phyloP scores from a whole-genome alignment of 768 basidiomycete species.

The Saitozyma sp. region DNA sequence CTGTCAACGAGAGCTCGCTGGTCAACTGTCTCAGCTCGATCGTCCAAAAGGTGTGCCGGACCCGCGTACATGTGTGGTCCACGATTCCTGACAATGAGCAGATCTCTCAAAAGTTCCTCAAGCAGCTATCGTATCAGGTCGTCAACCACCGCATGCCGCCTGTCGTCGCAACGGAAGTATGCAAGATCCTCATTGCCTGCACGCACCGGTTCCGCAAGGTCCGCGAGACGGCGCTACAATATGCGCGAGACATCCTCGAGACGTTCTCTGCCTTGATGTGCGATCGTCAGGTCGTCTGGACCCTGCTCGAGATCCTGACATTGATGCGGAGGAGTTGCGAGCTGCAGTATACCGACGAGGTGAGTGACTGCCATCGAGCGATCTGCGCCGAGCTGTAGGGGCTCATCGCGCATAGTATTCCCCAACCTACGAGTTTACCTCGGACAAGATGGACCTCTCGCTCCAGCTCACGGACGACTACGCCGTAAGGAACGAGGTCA shows the following conservation, averaged over 20 bases:
- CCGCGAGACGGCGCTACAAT: conserved; percentile 77
- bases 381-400: not conserved
- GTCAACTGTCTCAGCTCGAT: conserved; percentile 79
- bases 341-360: conserved; percentile 89
- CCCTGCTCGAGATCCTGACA: conserved; percentile 87
- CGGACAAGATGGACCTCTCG: conserved; percentile 70
- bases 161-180: conserved; percentile 70
- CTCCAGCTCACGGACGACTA: conserved; percentile 85
- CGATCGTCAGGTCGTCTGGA: conserved; percentile 78
- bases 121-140: conserved; percentile 70
- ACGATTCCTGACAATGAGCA: conserved; percentile 44
- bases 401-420: conserved; percentile 68
- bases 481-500: conserved; percentile 77
- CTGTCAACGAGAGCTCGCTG: conserved; percentile 72
- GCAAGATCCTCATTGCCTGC: conserved; percentile 70
- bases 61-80: not conserved
- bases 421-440: conserved; percentile 77
- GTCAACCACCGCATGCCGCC: conserved; percentile 75
- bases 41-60: conserved; percentile 70
- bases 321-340: conserved; percentile 83
- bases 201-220: conserved; percentile 81
- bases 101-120: conserved; percentile 76
- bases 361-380: conserved; percentile 45
- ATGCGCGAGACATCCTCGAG: conserved; percentile 77
- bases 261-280: conserved; percentile 95